phyloP scores from a whole-genome alignment of 106 monocot species.

The Dioscorea alata region DNA sequence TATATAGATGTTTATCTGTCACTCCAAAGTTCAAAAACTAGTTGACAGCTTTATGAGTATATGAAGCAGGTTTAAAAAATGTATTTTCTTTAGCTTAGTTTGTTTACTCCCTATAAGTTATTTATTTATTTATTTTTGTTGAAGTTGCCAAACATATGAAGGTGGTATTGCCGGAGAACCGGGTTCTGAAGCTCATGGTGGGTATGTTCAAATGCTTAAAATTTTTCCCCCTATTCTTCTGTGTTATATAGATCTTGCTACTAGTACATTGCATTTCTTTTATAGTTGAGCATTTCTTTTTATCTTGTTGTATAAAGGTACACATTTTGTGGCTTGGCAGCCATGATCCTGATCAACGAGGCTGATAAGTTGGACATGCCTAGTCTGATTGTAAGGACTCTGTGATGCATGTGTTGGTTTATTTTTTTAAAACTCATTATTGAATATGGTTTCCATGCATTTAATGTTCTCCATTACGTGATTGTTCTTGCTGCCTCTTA shows the following conservation, averaged over 20 bases:
- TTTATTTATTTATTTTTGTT: constrained; percentile 16
- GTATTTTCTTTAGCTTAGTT: neutral
- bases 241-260: too few species aligned
- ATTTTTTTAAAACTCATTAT: neutral
- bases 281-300: neutral
- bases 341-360: constrained; percentile 88
- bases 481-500: neutral
- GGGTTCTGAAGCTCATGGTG: constrained; percentile 99
- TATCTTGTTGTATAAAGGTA: constrained; percentile 47
- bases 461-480: too few species aligned
- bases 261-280: neutral
- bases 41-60: neutral
- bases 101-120: neutral
- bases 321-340: constrained; percentile 96
- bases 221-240: neutral
- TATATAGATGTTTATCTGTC: neutral
- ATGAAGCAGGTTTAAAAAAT: neutral
- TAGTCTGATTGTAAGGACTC: constrained; percentile 67
- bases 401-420: neutral
- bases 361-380: constrained; percentile 75
- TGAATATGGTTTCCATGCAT: too few species aligned
- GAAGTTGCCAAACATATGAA: constrained; percentile 98
- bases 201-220: constrained; percentile 57
- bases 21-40: neutral
- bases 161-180: constrained; percentile 99